These are phyloP conservation scores for Cyclotella atomus DNA, from an alignment of 108 stramenopile genomes.

Conservation along the genomic window DNA sequence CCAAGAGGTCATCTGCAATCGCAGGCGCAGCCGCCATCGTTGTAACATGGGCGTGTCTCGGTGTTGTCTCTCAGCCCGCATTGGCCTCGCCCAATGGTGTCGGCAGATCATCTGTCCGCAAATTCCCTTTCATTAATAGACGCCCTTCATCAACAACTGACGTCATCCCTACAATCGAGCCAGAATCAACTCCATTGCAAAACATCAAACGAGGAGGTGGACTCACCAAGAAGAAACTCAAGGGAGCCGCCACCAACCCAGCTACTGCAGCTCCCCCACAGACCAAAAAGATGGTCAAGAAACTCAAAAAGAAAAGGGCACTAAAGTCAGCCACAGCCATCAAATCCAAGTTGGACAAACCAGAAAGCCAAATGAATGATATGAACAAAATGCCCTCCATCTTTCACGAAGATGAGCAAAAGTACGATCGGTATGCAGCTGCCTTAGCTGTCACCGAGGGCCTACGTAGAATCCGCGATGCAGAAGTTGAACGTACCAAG, in stretches of 20 bases:
- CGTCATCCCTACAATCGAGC: background rate
- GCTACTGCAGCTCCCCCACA: background rate
- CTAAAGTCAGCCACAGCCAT: background rate
- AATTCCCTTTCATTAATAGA: background rate
- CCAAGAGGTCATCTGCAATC: too few species aligned
- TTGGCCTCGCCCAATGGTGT: background rate
- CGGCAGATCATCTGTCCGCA: background rate
- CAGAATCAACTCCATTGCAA: background rate
- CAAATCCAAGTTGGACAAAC: background rate
- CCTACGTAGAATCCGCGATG: conserved; percentile 58
- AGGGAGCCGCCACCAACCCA: background rate
- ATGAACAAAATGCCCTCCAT: conserved; percentile 60
- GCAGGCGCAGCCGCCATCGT: too few species aligned
- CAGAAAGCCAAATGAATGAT: background rate
- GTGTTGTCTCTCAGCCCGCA: too few species aligned
- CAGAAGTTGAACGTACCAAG: conserved; percentile 24
- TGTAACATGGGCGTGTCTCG: too few species aligned
- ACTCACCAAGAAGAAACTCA: background rate
- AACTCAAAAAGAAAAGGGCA: background rate
- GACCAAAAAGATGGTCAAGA: background rate
- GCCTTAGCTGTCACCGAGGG: conserved; percentile 73
- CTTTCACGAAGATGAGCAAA: conserved; percentile 55
- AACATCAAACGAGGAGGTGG: background rate
- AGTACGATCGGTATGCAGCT: conserved; percentile 70
- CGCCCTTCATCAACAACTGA: background rate